Percentiles rank a stretch among this genome's conserved stretches.
Evolutionary conservation across 352 stramenopile species (phyloP).

Genomic region (Phytophthora fragariae): DNA sequence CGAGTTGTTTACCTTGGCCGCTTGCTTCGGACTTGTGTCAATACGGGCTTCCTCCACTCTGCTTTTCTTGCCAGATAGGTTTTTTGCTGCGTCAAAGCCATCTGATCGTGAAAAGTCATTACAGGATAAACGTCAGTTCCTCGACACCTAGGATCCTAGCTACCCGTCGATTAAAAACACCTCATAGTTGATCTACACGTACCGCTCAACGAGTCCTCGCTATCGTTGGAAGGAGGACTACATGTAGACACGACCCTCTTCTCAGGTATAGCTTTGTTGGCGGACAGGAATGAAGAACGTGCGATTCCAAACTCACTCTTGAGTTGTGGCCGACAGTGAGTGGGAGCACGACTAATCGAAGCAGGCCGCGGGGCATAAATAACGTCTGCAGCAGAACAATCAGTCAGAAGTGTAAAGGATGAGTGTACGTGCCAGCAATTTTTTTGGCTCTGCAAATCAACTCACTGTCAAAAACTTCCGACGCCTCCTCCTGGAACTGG

Average conservation of each 20-base stretch:
- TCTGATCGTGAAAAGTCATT: constrained; percentile 24
- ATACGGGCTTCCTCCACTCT: background rate
- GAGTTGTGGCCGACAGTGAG: constrained; percentile 8
- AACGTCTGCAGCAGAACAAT: constrained; percentile 44
- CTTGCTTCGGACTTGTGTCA: constrained; percentile 4
- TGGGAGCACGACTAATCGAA: constrained; percentile 9
- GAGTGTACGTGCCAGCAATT: constrained; percentile 42
- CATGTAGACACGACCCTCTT: constrained; percentile 8
- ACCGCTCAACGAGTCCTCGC: constrained; percentile 56
- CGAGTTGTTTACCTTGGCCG: constrained; percentile 20
- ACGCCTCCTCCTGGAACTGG: constrained; percentile 63
- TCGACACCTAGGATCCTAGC: background rate
- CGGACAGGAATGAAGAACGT: constrained; percentile 7
- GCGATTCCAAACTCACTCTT: constrained; percentile 9
- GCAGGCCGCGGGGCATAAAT: constrained; percentile 55
- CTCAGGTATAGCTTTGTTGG: constrained; percentile 13
- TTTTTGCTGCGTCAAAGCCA: constrained; percentile 40
- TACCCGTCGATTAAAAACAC: background rate
- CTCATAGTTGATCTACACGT: constrained; percentile 2
- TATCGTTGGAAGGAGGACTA: constrained; percentile 35
- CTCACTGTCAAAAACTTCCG: constrained; percentile 78
- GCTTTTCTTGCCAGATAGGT: constrained; percentile 16
- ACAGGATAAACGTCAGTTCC: constrained; percentile 10
- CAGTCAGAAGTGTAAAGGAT: background rate
- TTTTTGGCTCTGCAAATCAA: constrained; percentile 29